Percentiles rank a stretch among this genome's conserved stretches.
Evolutionary conservation across 2,329 filamentous ascomycete species (phyloP).

Genomic region (Aciculosporium take): DNA sequence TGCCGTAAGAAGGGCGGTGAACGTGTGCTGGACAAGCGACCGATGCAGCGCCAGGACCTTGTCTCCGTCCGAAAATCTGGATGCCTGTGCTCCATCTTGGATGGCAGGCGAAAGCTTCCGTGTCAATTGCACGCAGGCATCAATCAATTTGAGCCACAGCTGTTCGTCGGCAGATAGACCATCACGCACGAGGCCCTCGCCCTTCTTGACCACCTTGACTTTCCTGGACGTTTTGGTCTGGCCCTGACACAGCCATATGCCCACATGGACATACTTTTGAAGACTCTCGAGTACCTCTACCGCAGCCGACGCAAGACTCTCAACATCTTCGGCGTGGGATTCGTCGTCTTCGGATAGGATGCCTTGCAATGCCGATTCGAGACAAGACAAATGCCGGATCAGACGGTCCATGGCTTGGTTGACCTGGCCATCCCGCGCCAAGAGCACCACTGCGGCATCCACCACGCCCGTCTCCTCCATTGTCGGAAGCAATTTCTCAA

Average conservation of each 20-base stretch:
- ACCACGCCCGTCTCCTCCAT: slow-evolving; percentile 85
- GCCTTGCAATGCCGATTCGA: slow-evolving; percentile 66
- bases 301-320: slow-evolving; percentile 45
- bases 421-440: slow-evolving; percentile 77
- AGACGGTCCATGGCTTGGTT: slow-evolving; percentile 73
- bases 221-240: slow-evolving; percentile 52
- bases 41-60: slow-evolving; percentile 56
- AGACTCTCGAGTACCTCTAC: slow-evolving; percentile 63
- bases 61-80: slow-evolving; percentile 36
- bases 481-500: slow-evolving; percentile 68
- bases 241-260: slow-evolving; percentile 87
- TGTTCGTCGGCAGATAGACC: slow-evolving; percentile 37
- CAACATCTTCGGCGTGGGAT: slow-evolving; percentile 39
- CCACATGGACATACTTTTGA: slow-evolving; percentile 81
- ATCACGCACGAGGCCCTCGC: slow-evolving; percentile 27
- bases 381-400: slow-evolving; percentile 61
- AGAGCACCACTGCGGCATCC: slow-evolving; percentile 81
- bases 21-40: slow-evolving; percentile 73
- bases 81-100: slow-evolving; percentile 17
- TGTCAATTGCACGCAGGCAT: slow-evolving; percentile 48
- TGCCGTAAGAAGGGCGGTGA: slow-evolving; percentile 69
- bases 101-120: slow-evolving; percentile 46
- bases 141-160: slow-evolving; percentile 48
- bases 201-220: slow-evolving; percentile 33
- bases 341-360: slow-evolving; percentile 49